Evolutionary conservation across 192 early-diverging fungal species (phyloP), one percentile per base, ranked within the genome.

Genomic region (Entomortierella lignicola): DNA sequence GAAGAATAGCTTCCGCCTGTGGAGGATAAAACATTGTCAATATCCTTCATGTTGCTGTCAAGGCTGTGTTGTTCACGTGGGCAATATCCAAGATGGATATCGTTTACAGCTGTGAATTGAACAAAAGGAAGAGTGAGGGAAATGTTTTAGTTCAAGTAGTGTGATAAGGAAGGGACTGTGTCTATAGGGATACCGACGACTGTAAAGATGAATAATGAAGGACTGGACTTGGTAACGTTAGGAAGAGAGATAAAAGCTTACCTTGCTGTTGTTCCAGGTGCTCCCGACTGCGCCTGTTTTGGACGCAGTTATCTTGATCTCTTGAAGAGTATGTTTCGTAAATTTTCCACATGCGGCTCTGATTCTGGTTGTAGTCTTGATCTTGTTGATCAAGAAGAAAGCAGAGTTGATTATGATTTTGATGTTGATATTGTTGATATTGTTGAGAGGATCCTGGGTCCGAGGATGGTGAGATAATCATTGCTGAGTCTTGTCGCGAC

Each of bases 51-150:
- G 11, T 23, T 15, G 48, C 53, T 39, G 66, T 69, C 55, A 21
- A 26, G 56, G 37, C 37, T 25, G 8, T 51, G 43, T 2, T 55
- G 56, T 18, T 50, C 32, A 34, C 43, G 57, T 8, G 65, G 65
- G 42, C 27, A 58, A 13, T 56, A 67, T 3, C 68, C 58, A 21
- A 20, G 68, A 62, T 61, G 39, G 8, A 12, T 18, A 37, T 42
- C 59, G 25, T 17, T 29, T 20, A 26, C 47, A 26, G 44, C 18
- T 44, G 32, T 55, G 37, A n/a, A 43, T 43, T 1, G 53, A 4
- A 8, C 34, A 30, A n/a, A 48, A 60, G 52, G 0, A 56, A 41
- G 48, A 29, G 55, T 12, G 61, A 54, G 1, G 69, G 53, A 26
- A 53, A 54, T 6, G 56, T 25, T 37, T 50, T 48, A 57, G 58